Percentiles rank a stretch among this genome's conserved stretches.
These are phyloP conservation scores for Dryas octopetala DNA, from an alignment of 306 rosid species.

Conservation along the genomic window DNA sequence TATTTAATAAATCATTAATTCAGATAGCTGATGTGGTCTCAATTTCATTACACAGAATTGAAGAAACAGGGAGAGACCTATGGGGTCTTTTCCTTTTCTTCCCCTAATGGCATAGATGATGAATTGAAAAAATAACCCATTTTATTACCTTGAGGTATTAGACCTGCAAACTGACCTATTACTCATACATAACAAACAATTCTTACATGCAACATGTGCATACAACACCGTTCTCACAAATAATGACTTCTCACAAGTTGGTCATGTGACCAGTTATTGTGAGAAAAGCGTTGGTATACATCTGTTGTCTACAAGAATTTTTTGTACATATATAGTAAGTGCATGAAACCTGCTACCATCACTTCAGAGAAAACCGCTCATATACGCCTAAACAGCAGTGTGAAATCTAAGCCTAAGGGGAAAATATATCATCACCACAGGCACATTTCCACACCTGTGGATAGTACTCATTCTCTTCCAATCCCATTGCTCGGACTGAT, in stretches of 20 bases:
- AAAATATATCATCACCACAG: conserved; percentile 47
- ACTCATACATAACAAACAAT: background rate
- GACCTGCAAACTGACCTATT: too few relatives aligned
- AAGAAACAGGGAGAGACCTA: too few relatives aligned
- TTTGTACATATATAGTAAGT: background rate
- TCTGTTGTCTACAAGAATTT: background rate
- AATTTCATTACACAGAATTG: too few relatives aligned
- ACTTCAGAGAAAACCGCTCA: background rate
- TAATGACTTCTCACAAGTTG: background rate
- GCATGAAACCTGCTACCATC: background rate
- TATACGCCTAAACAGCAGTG: background rate
- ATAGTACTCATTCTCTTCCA: conserved; percentile 48
- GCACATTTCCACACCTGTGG: conserved; percentile 71
- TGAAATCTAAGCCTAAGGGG: conserved; percentile 30
- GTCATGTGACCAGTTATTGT: background rate
- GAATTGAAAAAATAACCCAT: too few relatives aligned
- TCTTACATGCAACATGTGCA: background rate
- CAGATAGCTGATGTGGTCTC: too few relatives aligned
- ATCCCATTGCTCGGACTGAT: conserved; percentile 42
- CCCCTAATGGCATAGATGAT: too few relatives aligned
- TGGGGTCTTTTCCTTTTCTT: too few relatives aligned
- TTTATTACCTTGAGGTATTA: too few relatives aligned
- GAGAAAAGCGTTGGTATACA: background rate
- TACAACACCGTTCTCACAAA: background rate
- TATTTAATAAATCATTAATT: too few relatives aligned